Evolutionary conservation across 2,329 filamentous ascomycete genomes (phyloP), one percentile per base, ranked within the genome.

Genomic region (Penicillium sumatraense): DNA sequence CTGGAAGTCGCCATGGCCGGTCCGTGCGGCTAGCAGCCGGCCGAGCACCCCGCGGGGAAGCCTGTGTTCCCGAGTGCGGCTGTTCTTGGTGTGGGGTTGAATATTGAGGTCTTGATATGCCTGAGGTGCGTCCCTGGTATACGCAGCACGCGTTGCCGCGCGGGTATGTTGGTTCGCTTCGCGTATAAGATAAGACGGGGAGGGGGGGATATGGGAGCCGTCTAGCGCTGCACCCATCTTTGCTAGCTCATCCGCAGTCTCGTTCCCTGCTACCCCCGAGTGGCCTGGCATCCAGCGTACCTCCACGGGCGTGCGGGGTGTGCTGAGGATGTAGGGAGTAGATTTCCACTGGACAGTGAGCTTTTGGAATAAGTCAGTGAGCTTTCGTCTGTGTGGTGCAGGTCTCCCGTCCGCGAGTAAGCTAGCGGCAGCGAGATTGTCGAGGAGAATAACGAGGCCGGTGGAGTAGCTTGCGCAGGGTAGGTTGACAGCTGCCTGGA

Each of bases 1-100:
- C 21, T 24, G 18, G 14, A 49, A 40, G 23, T 49, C 33, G 29
- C 48, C 59, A 66, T 68, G 64, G 40, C 58, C 33, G 7, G 46
- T 40, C 33, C 23, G 41, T 27, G 23, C 41, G 41, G 41, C 41
- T 44, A 44, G 21, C 23, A 44, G 41, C 41, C 41, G 41, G 41
- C 41, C 41, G 41, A 44, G 41, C 24, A 44, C 24, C 41, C 41
- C 21, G n/a, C 41, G 41, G 41, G 41, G 41, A 44, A 44, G 41
- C 41, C 41, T 18, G 23, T 44, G 41, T 44, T 44, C 24, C 41
- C 23, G 41, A 44, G 41, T n/a, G 41, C 41, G 41, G 41, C 41
- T 44, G 24, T 8, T 29, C 24, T 44, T 44, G 23, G 24, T 44
- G 23, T 27, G 23, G 18, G 41, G 41, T 44, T 44, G 41, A 44